Conservation (phyloP, 2,329 filamentous ascomycete species). For the Trichoderma citrinoviride region DNA sequence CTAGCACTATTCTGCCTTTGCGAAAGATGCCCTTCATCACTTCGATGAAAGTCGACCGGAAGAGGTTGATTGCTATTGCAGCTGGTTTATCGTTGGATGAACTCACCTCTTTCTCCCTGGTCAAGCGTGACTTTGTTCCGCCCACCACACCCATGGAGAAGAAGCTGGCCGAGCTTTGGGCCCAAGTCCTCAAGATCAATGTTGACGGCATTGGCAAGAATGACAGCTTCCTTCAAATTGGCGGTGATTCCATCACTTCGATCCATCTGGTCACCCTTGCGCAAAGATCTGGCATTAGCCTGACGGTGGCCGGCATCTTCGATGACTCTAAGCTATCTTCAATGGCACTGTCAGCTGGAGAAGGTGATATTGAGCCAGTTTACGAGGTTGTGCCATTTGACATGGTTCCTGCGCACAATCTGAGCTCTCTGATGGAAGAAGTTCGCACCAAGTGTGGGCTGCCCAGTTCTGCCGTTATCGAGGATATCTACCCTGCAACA, state of each 20-base stretch:
- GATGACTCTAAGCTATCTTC: background rate
- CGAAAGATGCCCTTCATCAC: conserved; percentile 22
- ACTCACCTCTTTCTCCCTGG: background rate
- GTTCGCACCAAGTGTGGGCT: background rate
- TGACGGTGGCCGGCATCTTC: conserved; percentile 7
- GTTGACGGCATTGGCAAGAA: background rate
- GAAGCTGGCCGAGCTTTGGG: conserved; percentile 9
- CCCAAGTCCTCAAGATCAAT: conserved; percentile 6
- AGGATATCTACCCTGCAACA: conserved; percentile 40
- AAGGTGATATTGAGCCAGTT: background rate
- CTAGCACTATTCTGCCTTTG: conserved; percentile 32
- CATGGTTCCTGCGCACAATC: background rate
- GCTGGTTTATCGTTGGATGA: background rate
- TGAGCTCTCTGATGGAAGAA: background rate
- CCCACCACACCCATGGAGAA: background rate
- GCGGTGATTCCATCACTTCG: conserved; percentile 41
- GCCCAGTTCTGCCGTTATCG: background rate
- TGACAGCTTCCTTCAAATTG: conserved; percentile 42
- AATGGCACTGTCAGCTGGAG: background rate
- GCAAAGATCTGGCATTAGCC: background rate
- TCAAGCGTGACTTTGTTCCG: conserved; percentile 16
- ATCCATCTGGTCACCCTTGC: conserved; percentile 15
- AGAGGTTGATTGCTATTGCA: background rate
- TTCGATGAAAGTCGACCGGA: conserved; percentile 25
- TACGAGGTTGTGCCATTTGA: background rate